Base-by-base conservation (phyloP, 176 grass and related monocot species). In the Sorghum bicolor region DNA sequence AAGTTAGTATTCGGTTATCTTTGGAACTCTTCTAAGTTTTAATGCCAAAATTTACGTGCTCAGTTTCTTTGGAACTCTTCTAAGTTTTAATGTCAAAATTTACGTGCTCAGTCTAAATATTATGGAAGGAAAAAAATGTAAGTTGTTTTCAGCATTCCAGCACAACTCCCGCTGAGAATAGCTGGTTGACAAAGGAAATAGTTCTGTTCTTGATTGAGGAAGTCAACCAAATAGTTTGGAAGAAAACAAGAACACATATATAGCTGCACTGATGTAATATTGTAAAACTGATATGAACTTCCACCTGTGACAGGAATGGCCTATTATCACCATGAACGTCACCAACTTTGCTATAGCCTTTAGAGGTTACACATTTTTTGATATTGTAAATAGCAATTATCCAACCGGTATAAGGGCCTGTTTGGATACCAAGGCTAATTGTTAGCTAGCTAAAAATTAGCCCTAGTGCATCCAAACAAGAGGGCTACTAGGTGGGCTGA, bases 1-100 rank as follows among this genome's bases (percentile, higher is more conserved):
- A 99, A 77, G 96, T 99, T 58, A 71, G 31, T 83, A 81, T 75
- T 76, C 50, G 22, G 25, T 81, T 67, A 31, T 72, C 67, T 53
- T 80, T 68, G 37, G 29, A 80, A 60, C 41, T 55, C 26, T 38
- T 58, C 9, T 60, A 60, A 60, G 55, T 60, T 57, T 58, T 81
- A 41, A 16, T 5, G 4, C 19, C 17, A 30, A 64, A 77, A 38
- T 67, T 48, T 44, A 58, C 22, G 19, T 64, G 22, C 20, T 12
- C 22, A n/a, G 25, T 76, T n/a, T 72, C 67, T 53, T 80, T 68
- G 37, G 29, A 80, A 60, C 41, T 55, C 26, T 38, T 58, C 9
- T 60, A 60, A 60, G 55, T 60, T 57, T 58, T 81, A 41, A 16
- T 5, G 4, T 14, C 17, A 30, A 64, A 77, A 38, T 67, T 48